Conservation (phyloP, 2,329 filamentous ascomycete species). For the Fusarium sp. region DNA sequence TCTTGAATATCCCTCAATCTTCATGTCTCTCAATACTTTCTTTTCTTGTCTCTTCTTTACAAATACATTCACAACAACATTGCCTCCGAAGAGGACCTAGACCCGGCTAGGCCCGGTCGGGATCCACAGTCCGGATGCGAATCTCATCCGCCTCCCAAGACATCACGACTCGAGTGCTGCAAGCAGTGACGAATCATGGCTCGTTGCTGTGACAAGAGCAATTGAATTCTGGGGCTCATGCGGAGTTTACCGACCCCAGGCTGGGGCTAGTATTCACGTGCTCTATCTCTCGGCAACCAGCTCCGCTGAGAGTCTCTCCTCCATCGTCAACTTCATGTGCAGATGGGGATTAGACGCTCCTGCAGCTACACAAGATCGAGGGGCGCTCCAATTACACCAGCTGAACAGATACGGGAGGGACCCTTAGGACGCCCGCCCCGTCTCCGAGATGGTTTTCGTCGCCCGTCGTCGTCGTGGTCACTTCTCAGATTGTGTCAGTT, state of each 20-base stretch:
- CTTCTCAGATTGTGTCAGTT: neutral
- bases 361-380: neutral
- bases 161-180: neutral
- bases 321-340: neutral
- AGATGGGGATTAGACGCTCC: neutral
- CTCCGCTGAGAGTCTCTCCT: neutral
- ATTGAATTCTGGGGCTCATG: neutral
- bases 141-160: neutral
- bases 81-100: neutral
- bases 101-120: neutral
- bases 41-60: neutral
- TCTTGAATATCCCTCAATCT: neutral
- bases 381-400: neutral
- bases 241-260: neutral
- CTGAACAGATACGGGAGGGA: neutral
- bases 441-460: neutral
- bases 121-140: slow-evolving; percentile 8
- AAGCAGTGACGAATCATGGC: neutral
- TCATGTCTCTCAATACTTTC: neutral
- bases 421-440: neutral
- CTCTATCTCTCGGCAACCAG: neutral
- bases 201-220: neutral
- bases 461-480: neutral
- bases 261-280: neutral
- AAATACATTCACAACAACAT: neutral